Evolutionary conservation across 1,284 basidiomycete genomes (phyloP).

Genomic region (Pterulicium gracile): DNA sequence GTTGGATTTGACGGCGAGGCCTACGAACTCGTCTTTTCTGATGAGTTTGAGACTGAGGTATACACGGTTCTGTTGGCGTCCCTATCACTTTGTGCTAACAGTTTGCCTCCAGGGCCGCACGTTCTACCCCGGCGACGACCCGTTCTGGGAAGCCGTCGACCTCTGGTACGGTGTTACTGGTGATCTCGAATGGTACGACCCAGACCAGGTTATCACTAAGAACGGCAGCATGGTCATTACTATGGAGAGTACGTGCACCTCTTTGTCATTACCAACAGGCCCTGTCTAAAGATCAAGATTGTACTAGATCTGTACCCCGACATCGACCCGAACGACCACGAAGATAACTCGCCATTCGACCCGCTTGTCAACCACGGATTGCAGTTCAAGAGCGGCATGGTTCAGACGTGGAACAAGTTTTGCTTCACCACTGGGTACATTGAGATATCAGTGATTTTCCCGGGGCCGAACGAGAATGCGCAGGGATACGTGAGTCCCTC

Average conservation of each 20-base stretch:
- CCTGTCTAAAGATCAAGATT: not conserved
- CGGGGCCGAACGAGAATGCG: conserved; percentile 28
- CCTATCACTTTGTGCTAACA: conserved; percentile 1
- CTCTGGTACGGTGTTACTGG: conserved; percentile 55
- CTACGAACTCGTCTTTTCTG: conserved; percentile 68
- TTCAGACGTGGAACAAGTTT: conserved; percentile 78
- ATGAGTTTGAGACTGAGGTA: conserved; percentile 78
- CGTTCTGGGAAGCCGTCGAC: conserved; percentile 62
- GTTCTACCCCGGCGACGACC: conserved; percentile 40
- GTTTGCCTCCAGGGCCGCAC: not conserved
- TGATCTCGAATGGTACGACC: conserved; percentile 73
- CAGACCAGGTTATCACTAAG: conserved; percentile 62
- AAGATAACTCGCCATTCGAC: conserved; percentile 30
- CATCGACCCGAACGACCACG: conserved; percentile 15
- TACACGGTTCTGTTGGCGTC: conserved; percentile 50
- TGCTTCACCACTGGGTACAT: conserved; percentile 73
- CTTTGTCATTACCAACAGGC: not conserved
- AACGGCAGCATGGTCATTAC: conserved; percentile 67
- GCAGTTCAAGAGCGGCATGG: conserved; percentile 57
- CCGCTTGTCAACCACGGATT: conserved; percentile 44
- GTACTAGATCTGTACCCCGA: conserved; percentile 1
- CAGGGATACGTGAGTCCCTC: conserved; percentile 29
- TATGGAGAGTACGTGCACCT: conserved; percentile 31
- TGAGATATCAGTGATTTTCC: conserved; percentile 38
- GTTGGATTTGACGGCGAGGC: conserved; percentile 54